phyloP scores from a whole-genome alignment of 768 basidiomycete species.

The Termitomyces sp. region DNA sequence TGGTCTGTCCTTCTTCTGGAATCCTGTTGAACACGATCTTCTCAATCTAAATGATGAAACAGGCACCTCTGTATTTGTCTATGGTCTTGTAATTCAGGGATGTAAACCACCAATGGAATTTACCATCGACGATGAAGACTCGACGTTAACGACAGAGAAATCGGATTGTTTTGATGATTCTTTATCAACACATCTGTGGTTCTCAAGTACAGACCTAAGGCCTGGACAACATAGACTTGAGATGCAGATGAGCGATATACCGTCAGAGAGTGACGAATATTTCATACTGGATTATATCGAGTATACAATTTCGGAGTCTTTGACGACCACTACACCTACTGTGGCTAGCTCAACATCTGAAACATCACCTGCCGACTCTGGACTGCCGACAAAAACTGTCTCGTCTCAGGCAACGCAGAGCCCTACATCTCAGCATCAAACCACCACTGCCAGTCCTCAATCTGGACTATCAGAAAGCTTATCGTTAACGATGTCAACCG shows the following conservation, averaged over 20 bases:
- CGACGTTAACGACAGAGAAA: not conserved
- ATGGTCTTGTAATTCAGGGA: not conserved
- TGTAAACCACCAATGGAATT: not conserved
- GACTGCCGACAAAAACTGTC: not conserved
- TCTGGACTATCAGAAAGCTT: not conserved
- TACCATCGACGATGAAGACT: not conserved
- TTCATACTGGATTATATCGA: not conserved
- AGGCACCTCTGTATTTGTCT: not conserved
- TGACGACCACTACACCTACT: not conserved
- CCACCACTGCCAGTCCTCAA: not conserved
- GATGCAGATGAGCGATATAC: not conserved
- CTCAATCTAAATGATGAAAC: not conserved
- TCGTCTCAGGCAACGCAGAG: not conserved
- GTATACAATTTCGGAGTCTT: not conserved
- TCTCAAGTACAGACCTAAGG: not conserved
- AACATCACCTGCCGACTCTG: not conserved
- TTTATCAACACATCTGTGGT: not conserved
- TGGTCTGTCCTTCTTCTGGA: not conserved
- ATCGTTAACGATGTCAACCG: not conserved
- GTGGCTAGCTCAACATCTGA: not conserved
- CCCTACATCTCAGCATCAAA: not conserved
- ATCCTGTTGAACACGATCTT: not conserved
- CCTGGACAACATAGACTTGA: not conserved
- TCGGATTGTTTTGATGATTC: not conserved
- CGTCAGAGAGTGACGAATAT: not conserved